These are phyloP conservation scores for Chalara sp. DNA, from an alignment of 2,329 filamentous ascomycete species.

Conservation along the genomic window DNA sequence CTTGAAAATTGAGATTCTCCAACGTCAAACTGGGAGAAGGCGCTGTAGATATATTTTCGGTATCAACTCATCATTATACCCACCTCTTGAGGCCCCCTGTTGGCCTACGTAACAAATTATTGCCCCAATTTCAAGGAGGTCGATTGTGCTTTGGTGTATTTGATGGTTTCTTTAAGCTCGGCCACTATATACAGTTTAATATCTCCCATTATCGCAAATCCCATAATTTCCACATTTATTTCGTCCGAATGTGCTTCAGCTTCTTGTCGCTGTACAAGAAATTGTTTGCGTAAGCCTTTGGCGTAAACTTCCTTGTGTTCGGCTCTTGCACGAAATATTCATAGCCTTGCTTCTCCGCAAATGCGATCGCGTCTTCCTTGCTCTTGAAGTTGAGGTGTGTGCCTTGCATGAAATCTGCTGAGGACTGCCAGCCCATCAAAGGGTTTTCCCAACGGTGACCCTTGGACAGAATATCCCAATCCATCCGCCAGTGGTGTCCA, in stretches of 20 bases:
- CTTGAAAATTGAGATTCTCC: too few species aligned
- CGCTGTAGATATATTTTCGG: too few species aligned
- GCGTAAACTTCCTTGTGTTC: constrained; percentile 74
- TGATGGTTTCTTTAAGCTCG: too few species aligned
- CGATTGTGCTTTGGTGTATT: too few species aligned
- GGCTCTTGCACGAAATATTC: constrained; percentile 99
- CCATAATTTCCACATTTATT: constrained; percentile 40
- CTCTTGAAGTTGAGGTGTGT: constrained; percentile 83
- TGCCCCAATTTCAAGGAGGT: too few species aligned
- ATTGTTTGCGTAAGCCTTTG: constrained; percentile 96
- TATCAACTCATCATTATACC: too few species aligned
- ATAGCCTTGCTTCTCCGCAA: constrained; percentile 98
- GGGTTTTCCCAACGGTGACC: constrained; percentile 98
- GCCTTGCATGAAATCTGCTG: constrained; percentile 90
- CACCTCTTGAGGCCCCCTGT: too few species aligned
- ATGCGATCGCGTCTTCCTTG: constrained; percentile 91
- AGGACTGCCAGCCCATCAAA: constrained; percentile 97
- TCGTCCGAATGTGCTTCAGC: constrained; percentile 80
- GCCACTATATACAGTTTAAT: too few species aligned
- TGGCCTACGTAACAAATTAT: too few species aligned
- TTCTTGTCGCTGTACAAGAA: constrained; percentile 81
- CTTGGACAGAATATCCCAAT: constrained; percentile 91
- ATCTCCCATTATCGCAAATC: too few species aligned
- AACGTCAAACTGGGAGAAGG: too few species aligned
- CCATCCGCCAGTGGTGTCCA: constrained; percentile 86